phyloP scores from a whole-genome alignment of 495 filamentous ascomycete species.

The Penicillium taxi region DNA sequence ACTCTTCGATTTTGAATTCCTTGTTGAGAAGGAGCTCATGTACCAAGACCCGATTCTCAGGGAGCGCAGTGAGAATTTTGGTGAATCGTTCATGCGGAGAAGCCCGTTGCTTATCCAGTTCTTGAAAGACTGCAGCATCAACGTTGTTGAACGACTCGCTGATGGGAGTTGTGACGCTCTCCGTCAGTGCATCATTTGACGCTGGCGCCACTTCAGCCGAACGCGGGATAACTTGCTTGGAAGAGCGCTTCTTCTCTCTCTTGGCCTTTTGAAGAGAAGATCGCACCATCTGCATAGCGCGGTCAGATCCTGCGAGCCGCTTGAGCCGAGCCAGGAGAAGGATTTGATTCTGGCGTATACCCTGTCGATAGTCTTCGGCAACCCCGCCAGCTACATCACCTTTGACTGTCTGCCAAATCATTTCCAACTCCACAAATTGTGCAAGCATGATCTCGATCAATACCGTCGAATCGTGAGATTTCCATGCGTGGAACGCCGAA shows the following conservation, averaged over 20 bases:
- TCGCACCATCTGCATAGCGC: constrained; percentile 72
- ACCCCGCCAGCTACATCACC: constrained; percentile 79
- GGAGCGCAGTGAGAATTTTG: constrained; percentile 56
- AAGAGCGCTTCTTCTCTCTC: constrained; percentile 51
- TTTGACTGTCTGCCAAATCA: constrained; percentile 95
- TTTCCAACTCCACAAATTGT: constrained; percentile 89
- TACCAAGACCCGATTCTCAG: constrained; percentile 75
- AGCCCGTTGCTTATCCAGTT: constrained; percentile 30
- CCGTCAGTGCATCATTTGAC: constrained; percentile 29
- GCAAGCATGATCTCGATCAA: constrained; percentile 91
- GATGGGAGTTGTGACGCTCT: constrained; percentile 40
- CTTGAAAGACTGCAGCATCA: constrained; percentile 31
- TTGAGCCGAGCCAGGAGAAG: constrained; percentile 83
- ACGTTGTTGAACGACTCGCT: constrained; percentile 39
- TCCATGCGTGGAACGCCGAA: constrained; percentile 92
- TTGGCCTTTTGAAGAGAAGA: constrained; percentile 75
- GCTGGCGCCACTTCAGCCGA: constrained; percentile 33
- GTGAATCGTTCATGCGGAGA: constrained; percentile 41
- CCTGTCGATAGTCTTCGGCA: constrained; percentile 81
- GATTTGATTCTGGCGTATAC: constrained; percentile 88
- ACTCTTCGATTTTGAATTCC: constrained; percentile 59
- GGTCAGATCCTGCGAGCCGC: constrained; percentile 75
- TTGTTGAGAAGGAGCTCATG: constrained; percentile 91
- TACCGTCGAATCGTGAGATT: constrained; percentile 78
- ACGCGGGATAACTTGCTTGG: constrained; percentile 54